A percentile compares a stretch with the other conserved stretches of the same genome.
Conservation (phyloP, 2,329 filamentous ascomycete species). For the Aspergillus jensenii region DNA sequence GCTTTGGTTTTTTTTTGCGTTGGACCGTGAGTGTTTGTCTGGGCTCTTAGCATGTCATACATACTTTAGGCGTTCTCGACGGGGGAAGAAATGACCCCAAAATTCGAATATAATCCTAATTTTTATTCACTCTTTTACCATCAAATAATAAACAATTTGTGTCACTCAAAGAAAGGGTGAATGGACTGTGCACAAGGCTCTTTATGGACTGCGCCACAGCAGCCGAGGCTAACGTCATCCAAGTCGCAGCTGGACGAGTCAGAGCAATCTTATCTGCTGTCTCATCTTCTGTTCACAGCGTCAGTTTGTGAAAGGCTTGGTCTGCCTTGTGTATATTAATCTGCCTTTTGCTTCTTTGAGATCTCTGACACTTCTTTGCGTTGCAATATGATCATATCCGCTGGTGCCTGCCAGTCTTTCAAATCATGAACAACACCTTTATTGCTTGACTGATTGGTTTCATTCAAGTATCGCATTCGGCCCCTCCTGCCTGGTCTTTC, state of each 20-base stretch:
- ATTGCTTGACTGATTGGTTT: constrained; percentile 5
- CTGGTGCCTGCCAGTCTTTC: constrained; percentile 10
- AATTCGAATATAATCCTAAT: constrained; percentile 11
- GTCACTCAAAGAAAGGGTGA: not conserved
- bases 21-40: constrained; percentile 1
- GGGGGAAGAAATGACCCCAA: constrained; percentile 4
- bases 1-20: not conserved
- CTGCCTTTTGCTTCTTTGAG: not conserved
- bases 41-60: constrained; percentile 12
- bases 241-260: not conserved
- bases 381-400: constrained; percentile 4
- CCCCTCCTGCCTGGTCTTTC: constrained; percentile 1
- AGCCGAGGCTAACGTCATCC: constrained; percentile 14
- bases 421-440: constrained; percentile 6
- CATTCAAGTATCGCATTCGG: not conserved
- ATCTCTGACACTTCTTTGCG: not conserved
- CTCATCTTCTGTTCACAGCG: not conserved
- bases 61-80: constrained; percentile 5
- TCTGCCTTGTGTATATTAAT: not conserved
- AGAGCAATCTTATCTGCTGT: not conserved
- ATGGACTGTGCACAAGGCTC: not conserved
- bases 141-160: not conserved
- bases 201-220: constrained; percentile 11
- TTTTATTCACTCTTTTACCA: not conserved
- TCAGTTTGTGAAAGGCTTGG: not conserved